Evolutionary conservation across 176 grass and related monocot genomes (phyloP).

Genomic region (Saccharum spontaneum): DNA sequence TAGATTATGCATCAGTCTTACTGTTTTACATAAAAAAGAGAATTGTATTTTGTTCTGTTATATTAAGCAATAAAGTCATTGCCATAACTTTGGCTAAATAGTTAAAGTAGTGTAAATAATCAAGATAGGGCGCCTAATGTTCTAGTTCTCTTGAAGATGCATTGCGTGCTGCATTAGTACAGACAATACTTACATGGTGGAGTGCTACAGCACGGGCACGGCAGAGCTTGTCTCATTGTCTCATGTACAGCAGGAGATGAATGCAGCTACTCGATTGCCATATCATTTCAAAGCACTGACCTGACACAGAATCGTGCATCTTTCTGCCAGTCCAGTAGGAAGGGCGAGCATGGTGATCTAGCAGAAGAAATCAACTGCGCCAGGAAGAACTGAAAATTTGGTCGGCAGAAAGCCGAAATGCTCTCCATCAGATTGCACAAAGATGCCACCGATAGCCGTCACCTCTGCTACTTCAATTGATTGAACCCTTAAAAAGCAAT

Average conservation of each 20-base stretch:
- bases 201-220: no score
- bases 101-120: no score
- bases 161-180: no score
- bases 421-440: slow-evolving; percentile 89
- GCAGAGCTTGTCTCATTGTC: background rate
- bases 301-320: background rate
- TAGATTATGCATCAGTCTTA: no score
- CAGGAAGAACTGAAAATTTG: slow-evolving; percentile 74
- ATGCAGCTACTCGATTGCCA: background rate
- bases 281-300: background rate
- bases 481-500: slow-evolving; percentile 52
- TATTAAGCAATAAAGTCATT: no score
- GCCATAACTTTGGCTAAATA: no score
- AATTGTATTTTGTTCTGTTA: no score
- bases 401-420: slow-evolving; percentile 82
- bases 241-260: slow-evolving; percentile 1
- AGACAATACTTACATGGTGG: no score
- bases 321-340: slow-evolving; percentile 1
- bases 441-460: slow-evolving; percentile 48
- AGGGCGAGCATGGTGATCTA: slow-evolving; percentile 11
- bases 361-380: slow-evolving; percentile 73
- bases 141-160: no score
- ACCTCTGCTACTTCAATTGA: slow-evolving; percentile 83
- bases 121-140: no score
- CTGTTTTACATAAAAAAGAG: no score